These are phyloP conservation scores for Diaporthe caulivora DNA, from an alignment of 2,329 filamentous ascomycete species.

Conservation along the genomic window DNA sequence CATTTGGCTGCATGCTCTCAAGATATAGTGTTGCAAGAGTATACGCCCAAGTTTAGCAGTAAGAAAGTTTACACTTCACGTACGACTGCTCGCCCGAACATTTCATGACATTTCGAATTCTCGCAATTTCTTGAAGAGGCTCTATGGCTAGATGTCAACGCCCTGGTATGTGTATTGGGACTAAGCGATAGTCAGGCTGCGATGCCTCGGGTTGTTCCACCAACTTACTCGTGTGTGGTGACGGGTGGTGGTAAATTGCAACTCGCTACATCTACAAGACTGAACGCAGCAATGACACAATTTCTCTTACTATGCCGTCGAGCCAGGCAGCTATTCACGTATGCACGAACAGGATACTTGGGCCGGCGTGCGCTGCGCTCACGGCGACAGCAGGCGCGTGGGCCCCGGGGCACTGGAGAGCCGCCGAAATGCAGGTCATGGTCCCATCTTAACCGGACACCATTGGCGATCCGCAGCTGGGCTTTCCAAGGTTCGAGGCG, in stretches of 20 bases:
- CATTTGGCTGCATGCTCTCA: background rate
- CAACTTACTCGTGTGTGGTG: background rate
- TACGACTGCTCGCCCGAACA: background rate
- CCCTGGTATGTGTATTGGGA: background rate
- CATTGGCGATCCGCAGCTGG: constrained; percentile 24
- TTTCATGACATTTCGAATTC: background rate
- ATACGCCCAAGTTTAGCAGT: background rate
- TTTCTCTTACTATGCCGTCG: background rate
- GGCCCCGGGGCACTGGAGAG: constrained; percentile 8
- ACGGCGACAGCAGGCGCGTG: background rate
- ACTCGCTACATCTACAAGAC: no score
- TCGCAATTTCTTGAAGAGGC: background rate
- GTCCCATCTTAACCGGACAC: constrained; percentile 8
- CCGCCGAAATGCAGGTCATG: constrained; percentile 12
- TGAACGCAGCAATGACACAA: background rate
- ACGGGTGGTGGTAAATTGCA: background rate
- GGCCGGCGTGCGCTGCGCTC: background rate
- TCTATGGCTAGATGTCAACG: background rate
- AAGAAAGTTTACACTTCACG: background rate
- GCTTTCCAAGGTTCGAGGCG: constrained; percentile 24
- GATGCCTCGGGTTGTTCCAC: background rate
- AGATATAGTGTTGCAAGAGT: background rate
- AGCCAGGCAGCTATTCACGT: background rate
- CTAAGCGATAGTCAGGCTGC: background rate
- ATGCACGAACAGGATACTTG: background rate